phyloP scores from a whole-genome alignment of 768 basidiomycete species.

The Vararia minispora region DNA sequence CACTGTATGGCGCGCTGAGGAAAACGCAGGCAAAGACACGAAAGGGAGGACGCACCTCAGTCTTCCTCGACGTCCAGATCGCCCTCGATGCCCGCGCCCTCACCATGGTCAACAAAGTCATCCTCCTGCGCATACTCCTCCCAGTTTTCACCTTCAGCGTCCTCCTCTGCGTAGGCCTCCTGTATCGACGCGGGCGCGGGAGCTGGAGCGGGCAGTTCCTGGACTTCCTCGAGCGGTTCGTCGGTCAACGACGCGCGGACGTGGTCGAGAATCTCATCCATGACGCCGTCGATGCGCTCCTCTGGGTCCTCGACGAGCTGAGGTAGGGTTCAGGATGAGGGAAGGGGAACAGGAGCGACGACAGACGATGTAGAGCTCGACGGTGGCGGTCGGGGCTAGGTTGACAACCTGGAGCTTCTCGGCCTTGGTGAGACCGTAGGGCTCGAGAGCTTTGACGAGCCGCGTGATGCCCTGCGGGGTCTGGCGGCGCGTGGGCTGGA shows the following conservation, averaged over 20 bases:
- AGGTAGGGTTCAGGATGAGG: neutral
- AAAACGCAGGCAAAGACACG: too few species aligned
- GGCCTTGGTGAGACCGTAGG: conserved; percentile 72
- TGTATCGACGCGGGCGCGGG: neutral
- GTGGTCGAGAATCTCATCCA: conserved; percentile 51
- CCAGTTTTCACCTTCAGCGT: conserved; percentile 9
- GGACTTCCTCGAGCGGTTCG: conserved; percentile 3
- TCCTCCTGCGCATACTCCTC: conserved; percentile 5
- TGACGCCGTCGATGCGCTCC: conserved; percentile 61
- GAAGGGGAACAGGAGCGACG: neutral
- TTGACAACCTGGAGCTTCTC: conserved; percentile 94
- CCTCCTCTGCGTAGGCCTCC: conserved; percentile 2
- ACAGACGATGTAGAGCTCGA: conserved; percentile 85
- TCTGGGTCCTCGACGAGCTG: conserved; percentile 91
- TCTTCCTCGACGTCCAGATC: conserved; percentile 16
- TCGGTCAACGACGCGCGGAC: conserved; percentile 36
- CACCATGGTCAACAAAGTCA: conserved; percentile 13
- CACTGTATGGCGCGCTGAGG: too few species aligned
- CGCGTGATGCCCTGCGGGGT: conserved; percentile 49
- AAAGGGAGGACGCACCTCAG: too few species aligned
- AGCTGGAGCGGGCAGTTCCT: neutral
- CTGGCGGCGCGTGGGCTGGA: conserved; percentile 59
- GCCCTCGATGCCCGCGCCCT: conserved; percentile 14
- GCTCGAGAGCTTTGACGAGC: conserved; percentile 56
- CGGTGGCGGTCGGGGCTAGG: conserved; percentile 66